phyloP scores from a whole-genome alignment of 2,329 filamentous ascomycete genomes.

The Zalaria obscura region DNA sequence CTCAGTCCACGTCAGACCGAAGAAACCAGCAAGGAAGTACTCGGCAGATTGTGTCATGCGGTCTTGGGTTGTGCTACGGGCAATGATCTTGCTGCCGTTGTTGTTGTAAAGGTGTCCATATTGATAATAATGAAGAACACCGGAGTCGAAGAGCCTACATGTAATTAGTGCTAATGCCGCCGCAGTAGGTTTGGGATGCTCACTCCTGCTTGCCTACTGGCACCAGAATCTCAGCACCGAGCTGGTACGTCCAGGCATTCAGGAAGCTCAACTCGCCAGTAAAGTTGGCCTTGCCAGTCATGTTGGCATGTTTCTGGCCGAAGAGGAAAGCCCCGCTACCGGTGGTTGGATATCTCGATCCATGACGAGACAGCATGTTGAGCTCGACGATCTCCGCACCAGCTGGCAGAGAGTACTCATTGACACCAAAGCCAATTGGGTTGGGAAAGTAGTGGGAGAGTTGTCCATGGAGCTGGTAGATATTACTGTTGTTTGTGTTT shows the following conservation, averaged over 20 bases:
- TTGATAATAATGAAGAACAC: slow-evolving; percentile 57
- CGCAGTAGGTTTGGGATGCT: slow-evolving; percentile 2
- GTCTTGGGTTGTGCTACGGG: slow-evolving; percentile 60
- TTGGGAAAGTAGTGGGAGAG: slow-evolving; percentile 57
- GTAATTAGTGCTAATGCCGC: background rate
- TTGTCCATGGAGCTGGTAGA: slow-evolving; percentile 58
- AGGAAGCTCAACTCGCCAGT: slow-evolving; percentile 50
- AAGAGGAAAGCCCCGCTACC: slow-evolving; percentile 41
- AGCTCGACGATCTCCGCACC: slow-evolving; percentile 57
- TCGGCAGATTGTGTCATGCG: slow-evolving; percentile 66
- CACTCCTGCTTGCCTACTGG: slow-evolving; percentile 55
- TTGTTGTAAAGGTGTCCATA: slow-evolving; percentile 56
- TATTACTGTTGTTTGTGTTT: slow-evolving; percentile 43
- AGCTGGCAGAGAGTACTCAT: slow-evolving; percentile 53
- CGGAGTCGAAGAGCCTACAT: slow-evolving; percentile 46
- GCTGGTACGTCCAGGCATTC: slow-evolving; percentile 52
- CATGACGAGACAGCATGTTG: slow-evolving; percentile 60
- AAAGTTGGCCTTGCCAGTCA: slow-evolving; percentile 39
- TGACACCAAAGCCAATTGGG: slow-evolving; percentile 54
- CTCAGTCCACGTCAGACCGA: slow-evolving; percentile 58
- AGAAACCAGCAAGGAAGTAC: slow-evolving; percentile 68
- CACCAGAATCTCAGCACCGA: slow-evolving; percentile 59
- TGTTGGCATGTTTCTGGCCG: slow-evolving; percentile 43
- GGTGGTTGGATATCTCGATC: slow-evolving; percentile 56
- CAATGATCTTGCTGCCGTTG: slow-evolving; percentile 57